These are phyloP conservation scores for Proliferodiscus dingleyae DNA, from an alignment of 2,329 filamentous ascomycete genomes.

Conservation along the genomic window DNA sequence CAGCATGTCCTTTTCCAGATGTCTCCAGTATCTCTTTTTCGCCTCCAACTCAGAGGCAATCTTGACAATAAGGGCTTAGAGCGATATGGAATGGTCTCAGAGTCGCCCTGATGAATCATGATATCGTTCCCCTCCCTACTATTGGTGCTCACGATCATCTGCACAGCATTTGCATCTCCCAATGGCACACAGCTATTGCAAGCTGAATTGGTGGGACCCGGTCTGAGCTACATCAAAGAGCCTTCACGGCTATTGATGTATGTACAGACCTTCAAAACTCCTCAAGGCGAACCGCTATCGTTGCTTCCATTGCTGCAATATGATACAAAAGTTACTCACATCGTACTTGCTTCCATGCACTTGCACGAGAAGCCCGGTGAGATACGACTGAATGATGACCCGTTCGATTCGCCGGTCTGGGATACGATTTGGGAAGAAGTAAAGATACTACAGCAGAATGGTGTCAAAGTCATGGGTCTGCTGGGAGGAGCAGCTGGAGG, in stretches of 20 bases:
- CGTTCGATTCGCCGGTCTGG: constrained; percentile 11
- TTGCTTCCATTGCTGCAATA: constrained; percentile 49
- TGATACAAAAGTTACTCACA: constrained; percentile 64
- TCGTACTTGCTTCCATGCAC: constrained; percentile 81
- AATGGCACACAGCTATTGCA: background rate
- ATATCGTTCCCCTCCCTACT: background rate
- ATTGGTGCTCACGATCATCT: background rate
- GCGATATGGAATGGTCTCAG: no score
- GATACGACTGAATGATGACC: constrained; percentile 42
- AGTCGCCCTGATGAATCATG: no score
- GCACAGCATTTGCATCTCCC: background rate
- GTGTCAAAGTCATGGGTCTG: constrained; percentile 20
- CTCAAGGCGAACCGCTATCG: constrained; percentile 46
- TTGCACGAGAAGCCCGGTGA: constrained; percentile 69
- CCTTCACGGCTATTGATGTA: constrained; percentile 43
- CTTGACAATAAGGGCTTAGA: background rate
- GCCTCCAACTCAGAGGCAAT: no score
- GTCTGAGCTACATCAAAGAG: background rate
- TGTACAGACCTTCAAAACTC: constrained; percentile 57
- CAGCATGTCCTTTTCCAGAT: no score
- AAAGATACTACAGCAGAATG: constrained; percentile 13
- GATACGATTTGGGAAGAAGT: constrained; percentile 19
- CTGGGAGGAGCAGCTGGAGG: constrained; percentile 21
- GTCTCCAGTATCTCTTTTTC: no score
- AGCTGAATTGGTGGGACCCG: background rate